Evolutionary conservation across 116 monocot genomes (phyloP).

Genomic region (Iris pallida): DNA sequence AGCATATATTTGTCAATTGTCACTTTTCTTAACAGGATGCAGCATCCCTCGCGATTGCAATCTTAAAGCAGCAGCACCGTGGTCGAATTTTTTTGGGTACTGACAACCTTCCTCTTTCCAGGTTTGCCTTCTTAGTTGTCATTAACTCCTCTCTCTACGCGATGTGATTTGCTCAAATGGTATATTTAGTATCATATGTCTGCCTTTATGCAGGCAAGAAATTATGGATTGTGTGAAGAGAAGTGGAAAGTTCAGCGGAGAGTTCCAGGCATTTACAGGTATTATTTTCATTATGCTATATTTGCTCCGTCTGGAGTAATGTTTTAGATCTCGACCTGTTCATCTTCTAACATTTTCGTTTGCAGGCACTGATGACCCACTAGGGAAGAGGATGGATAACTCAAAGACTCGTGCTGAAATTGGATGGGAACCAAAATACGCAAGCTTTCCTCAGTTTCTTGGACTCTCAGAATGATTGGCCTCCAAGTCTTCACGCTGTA

Average conservation of each 20-base stretch:
- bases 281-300: conserved; percentile 1
- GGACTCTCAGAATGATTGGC: conserved; percentile 32
- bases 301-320: too few species aligned
- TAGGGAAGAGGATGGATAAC: conserved; percentile 87
- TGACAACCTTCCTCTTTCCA: conserved; percentile 83
- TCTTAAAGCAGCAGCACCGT: conserved; percentile 65
- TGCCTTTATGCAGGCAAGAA: conserved; percentile 58
- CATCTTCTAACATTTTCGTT: background rate
- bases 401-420: conserved; percentile 73
- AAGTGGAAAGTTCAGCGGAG: conserved; percentile 71
- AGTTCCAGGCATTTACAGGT: conserved; percentile 84
- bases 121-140: conserved; percentile 31
- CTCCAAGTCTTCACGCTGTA: too few species aligned
- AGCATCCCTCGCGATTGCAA: conserved; percentile 75
- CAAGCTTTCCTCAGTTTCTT: conserved; percentile 73
- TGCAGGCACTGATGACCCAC: conserved; percentile 61
- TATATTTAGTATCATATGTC: too few species aligned
- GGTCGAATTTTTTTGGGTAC: conserved; percentile 72
- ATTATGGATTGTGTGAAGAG: conserved; percentile 69
- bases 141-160: too few species aligned
- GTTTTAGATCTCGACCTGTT: too few species aligned
- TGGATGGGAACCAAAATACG: conserved; percentile 85
- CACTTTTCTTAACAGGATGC: conserved; percentile 57
- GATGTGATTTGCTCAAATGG: too few species aligned
- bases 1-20: too few species aligned